phyloP scores from a whole-genome alignment of 1,139 yeast genomes.

The Candida pseudocylindracea region DNA sequence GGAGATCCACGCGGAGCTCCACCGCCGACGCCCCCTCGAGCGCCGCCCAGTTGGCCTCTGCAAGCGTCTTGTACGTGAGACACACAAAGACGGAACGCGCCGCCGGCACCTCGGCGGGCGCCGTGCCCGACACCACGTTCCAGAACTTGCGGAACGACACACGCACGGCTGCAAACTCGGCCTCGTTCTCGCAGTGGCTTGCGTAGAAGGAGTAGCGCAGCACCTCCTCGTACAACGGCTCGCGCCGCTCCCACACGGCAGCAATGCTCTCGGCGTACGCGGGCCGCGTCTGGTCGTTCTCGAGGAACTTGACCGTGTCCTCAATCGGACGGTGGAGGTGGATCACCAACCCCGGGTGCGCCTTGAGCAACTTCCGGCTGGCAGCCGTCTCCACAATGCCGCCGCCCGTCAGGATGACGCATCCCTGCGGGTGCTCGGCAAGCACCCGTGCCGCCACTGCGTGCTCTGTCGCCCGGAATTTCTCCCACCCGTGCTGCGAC shows the following conservation, averaged over 20 bases:
- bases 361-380: slow-evolving; percentile 41
- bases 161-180: slow-evolving; percentile 35
- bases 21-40: slow-evolving; percentile 57
- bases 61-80: slow-evolving; percentile 36
- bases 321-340: slow-evolving; percentile 80
- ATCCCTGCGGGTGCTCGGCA: slow-evolving; percentile 22
- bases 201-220: slow-evolving; percentile 65
- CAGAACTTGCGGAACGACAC: slow-evolving; percentile 36
- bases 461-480: slow-evolving; percentile 53
- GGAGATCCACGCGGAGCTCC: slow-evolving; percentile 61
- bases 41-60: slow-evolving; percentile 43
- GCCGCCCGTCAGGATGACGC: slow-evolving; percentile 87
- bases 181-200: slow-evolving; percentile 36
- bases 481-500: slow-evolving; percentile 63
- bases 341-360: slow-evolving; percentile 60
- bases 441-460: slow-evolving; percentile 31
- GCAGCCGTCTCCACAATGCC: slow-evolving; percentile 69
- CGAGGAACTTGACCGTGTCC: slow-evolving; percentile 54
- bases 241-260: slow-evolving; percentile 70
- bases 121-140: slow-evolving; percentile 40
- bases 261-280: slow-evolving; percentile 61
- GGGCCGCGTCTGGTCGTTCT: slow-evolving; percentile 69
- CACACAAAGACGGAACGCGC: no score
- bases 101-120: slow-evolving; percentile 10
- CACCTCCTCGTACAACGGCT: slow-evolving; percentile 59